Evolutionary conservation across 495 filamentous ascomycete species (phyloP).

Genomic region (Penicillium lagena): DNA sequence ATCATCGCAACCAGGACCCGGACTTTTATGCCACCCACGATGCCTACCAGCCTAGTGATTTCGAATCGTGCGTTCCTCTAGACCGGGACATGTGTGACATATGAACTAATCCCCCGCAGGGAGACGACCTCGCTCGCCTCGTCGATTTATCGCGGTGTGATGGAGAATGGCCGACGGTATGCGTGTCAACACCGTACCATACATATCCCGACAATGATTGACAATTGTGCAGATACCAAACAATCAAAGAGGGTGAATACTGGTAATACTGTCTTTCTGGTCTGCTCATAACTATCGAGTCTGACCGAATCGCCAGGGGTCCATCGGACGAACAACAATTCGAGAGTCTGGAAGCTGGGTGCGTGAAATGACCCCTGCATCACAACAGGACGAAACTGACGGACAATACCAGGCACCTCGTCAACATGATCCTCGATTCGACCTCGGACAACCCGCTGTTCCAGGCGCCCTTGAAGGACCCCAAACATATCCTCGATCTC

Average conservation of each 20-base stretch:
- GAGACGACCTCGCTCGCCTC: conserved; percentile 5
- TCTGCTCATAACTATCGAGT: not conserved
- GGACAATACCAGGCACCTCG: not conserved
- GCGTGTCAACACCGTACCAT: not conserved
- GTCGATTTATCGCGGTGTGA: conserved; percentile 1
- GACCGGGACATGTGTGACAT: not conserved
- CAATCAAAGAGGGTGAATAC: conserved; percentile 1
- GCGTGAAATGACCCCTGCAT: not conserved
- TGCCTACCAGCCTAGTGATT: not conserved
- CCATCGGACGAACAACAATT: conserved; percentile 7
- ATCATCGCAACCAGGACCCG: conserved; percentile 1
- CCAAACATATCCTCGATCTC: conserved; percentile 5
- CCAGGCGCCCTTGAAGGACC: not conserved
- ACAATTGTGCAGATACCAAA: conserved; percentile 1
- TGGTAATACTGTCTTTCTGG: not conserved
- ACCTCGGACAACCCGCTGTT: conserved; percentile 1
- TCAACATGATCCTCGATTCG: not conserved
- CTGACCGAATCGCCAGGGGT: not conserved
- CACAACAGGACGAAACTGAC: not conserved
- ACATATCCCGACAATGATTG: too few species aligned
- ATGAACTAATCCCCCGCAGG: not conserved
- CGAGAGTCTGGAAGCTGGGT: conserved; percentile 3
- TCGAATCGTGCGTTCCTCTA: not conserved
- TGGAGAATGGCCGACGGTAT: conserved; percentile 10
- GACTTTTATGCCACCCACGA: not conserved